Evolutionary conservation across 768 basidiomycete species (phyloP).

Genomic region (Clavulina sp.): DNA sequence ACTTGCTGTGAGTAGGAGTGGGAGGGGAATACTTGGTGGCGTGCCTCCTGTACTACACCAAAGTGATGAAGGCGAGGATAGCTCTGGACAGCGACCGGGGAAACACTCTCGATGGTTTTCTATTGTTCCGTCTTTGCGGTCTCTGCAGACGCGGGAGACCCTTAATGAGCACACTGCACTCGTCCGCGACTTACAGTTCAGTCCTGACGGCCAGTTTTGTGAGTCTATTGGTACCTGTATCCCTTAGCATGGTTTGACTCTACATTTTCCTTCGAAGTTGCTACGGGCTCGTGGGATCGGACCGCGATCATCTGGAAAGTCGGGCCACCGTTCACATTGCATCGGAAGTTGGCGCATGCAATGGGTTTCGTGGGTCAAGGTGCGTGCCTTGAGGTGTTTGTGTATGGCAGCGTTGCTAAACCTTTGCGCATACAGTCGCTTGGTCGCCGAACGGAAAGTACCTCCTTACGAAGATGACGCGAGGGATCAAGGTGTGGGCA

Average conservation of each 20-base stretch:
- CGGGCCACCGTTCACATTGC: slow-evolving; percentile 32
- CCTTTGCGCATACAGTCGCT: too few species aligned
- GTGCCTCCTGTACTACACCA: too few species aligned
- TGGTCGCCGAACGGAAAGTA: slow-evolving; percentile 50
- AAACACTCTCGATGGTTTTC: slow-evolving; percentile 39
- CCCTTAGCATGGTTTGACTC: not conserved
- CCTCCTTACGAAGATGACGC: slow-evolving; percentile 47
- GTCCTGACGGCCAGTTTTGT: slow-evolving; percentile 47
- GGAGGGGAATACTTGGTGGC: too few species aligned
- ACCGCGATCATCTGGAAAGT: slow-evolving; percentile 1
- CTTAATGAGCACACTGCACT: slow-evolving; percentile 40
- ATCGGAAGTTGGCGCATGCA: slow-evolving; percentile 49
- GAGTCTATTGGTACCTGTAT: not conserved
- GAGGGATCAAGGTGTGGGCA: slow-evolving; percentile 56
- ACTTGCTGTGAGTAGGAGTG: too few species aligned
- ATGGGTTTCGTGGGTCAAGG: slow-evolving; percentile 40
- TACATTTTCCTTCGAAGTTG: slow-evolving; percentile 19
- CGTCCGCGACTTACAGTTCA: slow-evolving; percentile 58
- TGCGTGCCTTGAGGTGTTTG: slow-evolving; percentile 63
- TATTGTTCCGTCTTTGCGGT: slow-evolving; percentile 38
- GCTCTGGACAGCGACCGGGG: too few species aligned
- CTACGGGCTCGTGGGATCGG: slow-evolving; percentile 40
- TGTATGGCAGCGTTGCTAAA: too few species aligned
- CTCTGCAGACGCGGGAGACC: slow-evolving; percentile 39
- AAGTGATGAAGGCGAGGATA: too few species aligned